A percentile compares a stretch with the other conserved stretches of the same genome.
phyloP scores from a whole-genome alignment of 768 basidiomycete genomes.

The Podaxis sp. region DNA sequence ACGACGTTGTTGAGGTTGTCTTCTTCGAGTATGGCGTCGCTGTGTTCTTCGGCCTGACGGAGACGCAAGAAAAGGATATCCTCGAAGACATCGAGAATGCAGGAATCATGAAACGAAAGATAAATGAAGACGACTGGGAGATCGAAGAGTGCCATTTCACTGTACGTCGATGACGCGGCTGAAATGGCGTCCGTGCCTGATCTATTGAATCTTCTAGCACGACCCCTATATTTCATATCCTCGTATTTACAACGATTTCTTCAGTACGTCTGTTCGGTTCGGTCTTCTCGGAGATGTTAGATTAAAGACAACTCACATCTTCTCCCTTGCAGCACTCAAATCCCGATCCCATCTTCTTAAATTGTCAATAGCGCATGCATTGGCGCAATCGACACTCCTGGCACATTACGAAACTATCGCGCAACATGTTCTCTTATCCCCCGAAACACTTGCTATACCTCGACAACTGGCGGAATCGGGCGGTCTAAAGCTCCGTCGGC shows the following conservation, averaged over 20 bases:
- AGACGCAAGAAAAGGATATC: constrained; percentile 77
- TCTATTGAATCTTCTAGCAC: constrained; percentile 46
- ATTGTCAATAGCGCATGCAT: constrained; percentile 90
- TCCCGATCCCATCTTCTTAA: constrained; percentile 88
- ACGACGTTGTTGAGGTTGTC: constrained; percentile 69
- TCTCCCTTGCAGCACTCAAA: constrained; percentile 68
- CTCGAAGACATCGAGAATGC: constrained; percentile 81
- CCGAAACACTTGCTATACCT: constrained; percentile 78
- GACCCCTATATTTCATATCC: constrained; percentile 84
- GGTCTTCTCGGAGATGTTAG: background rate
- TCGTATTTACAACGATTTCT: constrained; percentile 94
- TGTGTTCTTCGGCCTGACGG: constrained; percentile 88
- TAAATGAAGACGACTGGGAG: constrained; percentile 79
- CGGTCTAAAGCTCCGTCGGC: constrained; percentile 69
- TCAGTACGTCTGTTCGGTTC: constrained; percentile 59
- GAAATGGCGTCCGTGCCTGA: constrained; percentile 8
- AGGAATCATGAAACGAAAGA: constrained; percentile 60
- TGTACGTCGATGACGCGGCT: constrained; percentile 41
- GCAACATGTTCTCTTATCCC: constrained; percentile 74
- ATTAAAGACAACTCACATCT: background rate
- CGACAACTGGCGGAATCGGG: constrained; percentile 80
- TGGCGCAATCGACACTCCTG: constrained; percentile 92
- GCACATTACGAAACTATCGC: constrained; percentile 84
- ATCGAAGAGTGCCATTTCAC: constrained; percentile 91
- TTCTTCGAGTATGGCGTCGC: constrained; percentile 89